Evolutionary conservation across 805 yeast genomes (phyloP).

Genomic region (Metschnikowia dekortorum): DNA sequence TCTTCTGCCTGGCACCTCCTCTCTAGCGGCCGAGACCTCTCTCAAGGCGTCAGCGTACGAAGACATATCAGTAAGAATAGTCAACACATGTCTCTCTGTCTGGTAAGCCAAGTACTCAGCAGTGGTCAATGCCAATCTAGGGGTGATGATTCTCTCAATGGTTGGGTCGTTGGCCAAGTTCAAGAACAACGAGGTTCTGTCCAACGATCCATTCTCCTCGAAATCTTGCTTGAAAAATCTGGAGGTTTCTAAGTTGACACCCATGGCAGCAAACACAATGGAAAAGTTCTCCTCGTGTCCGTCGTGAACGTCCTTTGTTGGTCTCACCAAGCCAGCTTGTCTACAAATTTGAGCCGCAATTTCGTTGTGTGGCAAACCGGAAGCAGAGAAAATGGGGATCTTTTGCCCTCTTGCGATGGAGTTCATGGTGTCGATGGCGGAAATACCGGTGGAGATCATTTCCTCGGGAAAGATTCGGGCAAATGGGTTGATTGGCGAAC

Average conservation of each 20-base stretch:
- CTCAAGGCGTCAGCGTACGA: slow-evolving; percentile 99
- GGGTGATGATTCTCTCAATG: slow-evolving; percentile 98
- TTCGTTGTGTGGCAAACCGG: slow-evolving; percentile 99
- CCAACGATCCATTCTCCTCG: slow-evolving; percentile 97
- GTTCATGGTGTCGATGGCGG: slow-evolving; percentile 98
- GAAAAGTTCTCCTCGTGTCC: slow-evolving; percentile 99
- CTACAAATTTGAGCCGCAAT: slow-evolving; percentile 99
- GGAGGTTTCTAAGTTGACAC: slow-evolving; percentile 97
- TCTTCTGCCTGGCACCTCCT: slow-evolving; percentile 99
- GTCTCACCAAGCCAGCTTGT: slow-evolving; percentile 98
- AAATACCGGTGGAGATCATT: slow-evolving; percentile 98
- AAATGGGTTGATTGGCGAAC: slow-evolving; percentile 97
- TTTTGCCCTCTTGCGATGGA: slow-evolving; percentile 99
- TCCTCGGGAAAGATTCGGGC: slow-evolving; percentile 99
- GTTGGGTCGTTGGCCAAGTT: slow-evolving; percentile 99
- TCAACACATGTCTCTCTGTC: slow-evolving; percentile 98
- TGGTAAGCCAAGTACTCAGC: slow-evolving; percentile 98
- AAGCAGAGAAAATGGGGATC: slow-evolving; percentile 97
- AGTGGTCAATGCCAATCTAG: slow-evolving; percentile 96
- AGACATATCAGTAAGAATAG: slow-evolving; percentile 98
- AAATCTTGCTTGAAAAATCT: slow-evolving; percentile 98
- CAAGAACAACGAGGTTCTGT: slow-evolving; percentile 93
- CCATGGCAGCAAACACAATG: slow-evolving; percentile 99
- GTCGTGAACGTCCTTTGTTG: slow-evolving; percentile 98
- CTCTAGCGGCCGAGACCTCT: slow-evolving; percentile 99